Evolutionary conservation across 2,329 filamentous ascomycete species (phyloP).

Genomic region (Immersiporthe knoxdaviesiana): DNA sequence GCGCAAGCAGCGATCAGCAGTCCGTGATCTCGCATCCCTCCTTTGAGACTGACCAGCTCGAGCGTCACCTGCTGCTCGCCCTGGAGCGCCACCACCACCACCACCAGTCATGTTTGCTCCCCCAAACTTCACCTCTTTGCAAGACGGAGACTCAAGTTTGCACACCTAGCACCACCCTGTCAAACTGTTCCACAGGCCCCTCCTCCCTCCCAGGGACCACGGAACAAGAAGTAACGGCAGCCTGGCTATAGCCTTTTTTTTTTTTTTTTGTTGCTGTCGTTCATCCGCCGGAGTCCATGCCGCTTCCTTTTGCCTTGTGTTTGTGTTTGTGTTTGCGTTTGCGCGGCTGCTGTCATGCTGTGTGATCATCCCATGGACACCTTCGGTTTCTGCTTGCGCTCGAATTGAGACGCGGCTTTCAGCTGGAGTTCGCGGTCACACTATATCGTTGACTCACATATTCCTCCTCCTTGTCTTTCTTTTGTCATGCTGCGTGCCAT

Average conservation of each 20-base stretch:
- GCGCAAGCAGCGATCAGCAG: conserved; percentile 5
- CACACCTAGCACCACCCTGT: conserved; percentile 13
- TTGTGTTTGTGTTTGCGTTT: conserved; percentile 32
- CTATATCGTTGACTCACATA: conserved; percentile 14
- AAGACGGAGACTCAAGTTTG: conserved; percentile 22
- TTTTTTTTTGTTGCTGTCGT: conserved; percentile 25
- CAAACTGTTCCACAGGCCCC: conserved; percentile 27
- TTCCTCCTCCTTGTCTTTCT: neutral
- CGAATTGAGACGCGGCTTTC: conserved; percentile 5
- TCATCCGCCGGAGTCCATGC: conserved; percentile 21
- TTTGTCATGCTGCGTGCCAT: conserved; percentile 25
- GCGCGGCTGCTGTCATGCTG: conserved; percentile 28
- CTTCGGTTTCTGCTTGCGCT: conserved; percentile 15
- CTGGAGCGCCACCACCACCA: neutral
- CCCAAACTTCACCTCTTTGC: conserved; percentile 1
- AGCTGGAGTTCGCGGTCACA: neutral
- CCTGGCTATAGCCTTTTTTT: conserved; percentile 22
- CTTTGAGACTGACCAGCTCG: neutral
- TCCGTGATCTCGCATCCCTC: conserved; percentile 1
- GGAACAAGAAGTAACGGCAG: conserved; percentile 23
- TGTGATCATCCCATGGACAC: conserved; percentile 25
- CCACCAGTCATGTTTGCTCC: conserved; percentile 7
- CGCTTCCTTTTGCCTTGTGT: conserved; percentile 29
- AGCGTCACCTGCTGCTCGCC: neutral
- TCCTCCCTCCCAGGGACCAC: too few relatives aligned